Evolutionary conservation across 2,329 filamentous ascomycete species (phyloP).

Genomic region (Xylaria sp.): DNA sequence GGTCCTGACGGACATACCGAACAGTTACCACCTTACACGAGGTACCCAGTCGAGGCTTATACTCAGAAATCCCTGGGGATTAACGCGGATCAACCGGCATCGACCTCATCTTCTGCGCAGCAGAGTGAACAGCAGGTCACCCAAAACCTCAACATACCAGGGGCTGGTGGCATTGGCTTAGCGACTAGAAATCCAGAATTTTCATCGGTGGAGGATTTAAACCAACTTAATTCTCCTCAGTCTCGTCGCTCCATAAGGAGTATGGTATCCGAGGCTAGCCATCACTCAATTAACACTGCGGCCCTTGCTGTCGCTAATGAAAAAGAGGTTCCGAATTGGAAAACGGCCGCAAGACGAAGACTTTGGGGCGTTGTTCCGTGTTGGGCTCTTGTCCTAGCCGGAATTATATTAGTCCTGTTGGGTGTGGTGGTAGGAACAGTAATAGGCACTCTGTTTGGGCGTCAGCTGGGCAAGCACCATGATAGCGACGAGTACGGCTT

Average conservation of each 20-base stretch:
- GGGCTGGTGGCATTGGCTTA: constrained; percentile 70
- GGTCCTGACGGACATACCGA: constrained; percentile 90
- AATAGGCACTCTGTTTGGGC: constrained; percentile 59
- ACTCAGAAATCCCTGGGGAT: constrained; percentile 62
- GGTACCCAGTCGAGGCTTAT: constrained; percentile 82
- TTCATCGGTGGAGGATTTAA: constrained; percentile 66
- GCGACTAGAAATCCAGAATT: constrained; percentile 73
- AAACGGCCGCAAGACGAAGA: constrained; percentile 64
- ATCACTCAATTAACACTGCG: constrained; percentile 66
- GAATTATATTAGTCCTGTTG: constrained; percentile 62
- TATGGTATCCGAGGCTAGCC: constrained; percentile 62
- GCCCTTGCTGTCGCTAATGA: constrained; percentile 62
- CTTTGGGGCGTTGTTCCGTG: constrained; percentile 70
- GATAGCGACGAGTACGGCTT: constrained; percentile 38
- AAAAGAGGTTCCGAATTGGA: constrained; percentile 59
- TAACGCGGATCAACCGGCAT: constrained; percentile 41
- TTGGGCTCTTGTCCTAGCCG: constrained; percentile 68
- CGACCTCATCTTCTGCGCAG: constrained; percentile 31
- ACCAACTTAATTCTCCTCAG: constrained; percentile 54
- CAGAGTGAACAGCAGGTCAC: constrained; percentile 34
- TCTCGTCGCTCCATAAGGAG: constrained; percentile 66
- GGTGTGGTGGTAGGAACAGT: constrained; percentile 68
- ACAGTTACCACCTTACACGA: constrained; percentile 89
- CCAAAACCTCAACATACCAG: constrained; percentile 55
- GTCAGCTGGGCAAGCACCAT: constrained; percentile 43